Percentiles rank a stretch among this genome's conserved stretches.
Evolutionary conservation across 306 rosid species (phyloP).

Genomic region (Corylus heterophylla): DNA sequence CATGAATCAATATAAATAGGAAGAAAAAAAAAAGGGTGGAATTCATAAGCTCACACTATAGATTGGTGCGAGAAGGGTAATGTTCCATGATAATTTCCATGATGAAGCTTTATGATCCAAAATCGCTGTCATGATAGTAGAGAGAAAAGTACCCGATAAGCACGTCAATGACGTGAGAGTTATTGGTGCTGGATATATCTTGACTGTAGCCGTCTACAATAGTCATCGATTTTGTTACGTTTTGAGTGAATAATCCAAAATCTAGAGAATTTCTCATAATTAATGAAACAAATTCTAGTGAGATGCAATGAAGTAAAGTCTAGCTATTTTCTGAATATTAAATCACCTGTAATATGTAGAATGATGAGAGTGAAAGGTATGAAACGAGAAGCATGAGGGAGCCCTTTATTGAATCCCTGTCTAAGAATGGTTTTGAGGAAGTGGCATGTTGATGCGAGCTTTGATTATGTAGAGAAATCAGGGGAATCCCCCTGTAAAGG

Average conservation of each 20-base stretch:
- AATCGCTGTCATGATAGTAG: constrained; percentile 22
- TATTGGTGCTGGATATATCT: constrained; percentile 30
- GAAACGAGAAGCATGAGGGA: constrained; percentile 17
- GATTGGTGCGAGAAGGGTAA: constrained; percentile 27
- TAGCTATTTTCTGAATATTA: too few relatives aligned
- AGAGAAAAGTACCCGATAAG: constrained; percentile 29
- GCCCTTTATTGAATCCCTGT: constrained; percentile 24
- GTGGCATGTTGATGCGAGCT: background rate
- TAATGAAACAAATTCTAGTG: too few relatives aligned
- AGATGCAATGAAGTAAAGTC: too few relatives aligned
- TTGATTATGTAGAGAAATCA: background rate
- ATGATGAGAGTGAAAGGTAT: constrained; percentile 1
- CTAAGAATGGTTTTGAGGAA: background rate
- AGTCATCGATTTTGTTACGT: too few relatives aligned
- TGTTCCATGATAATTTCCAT: constrained; percentile 33
- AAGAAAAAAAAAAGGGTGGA: background rate
- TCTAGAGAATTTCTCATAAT: too few relatives aligned
- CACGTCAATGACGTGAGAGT: constrained; percentile 19
- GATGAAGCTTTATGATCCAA: constrained; percentile 30
- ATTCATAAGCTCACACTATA: background rate
- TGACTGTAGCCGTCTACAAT: constrained; percentile 18
- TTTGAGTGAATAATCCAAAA: too few relatives aligned
- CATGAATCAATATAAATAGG: too few relatives aligned
- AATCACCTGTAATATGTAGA: constrained; percentile 25
- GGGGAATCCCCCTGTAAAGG: constrained; percentile 24